phyloP scores from a whole-genome alignment of 306 rosid genomes.

The Ziziphus jujuba region DNA sequence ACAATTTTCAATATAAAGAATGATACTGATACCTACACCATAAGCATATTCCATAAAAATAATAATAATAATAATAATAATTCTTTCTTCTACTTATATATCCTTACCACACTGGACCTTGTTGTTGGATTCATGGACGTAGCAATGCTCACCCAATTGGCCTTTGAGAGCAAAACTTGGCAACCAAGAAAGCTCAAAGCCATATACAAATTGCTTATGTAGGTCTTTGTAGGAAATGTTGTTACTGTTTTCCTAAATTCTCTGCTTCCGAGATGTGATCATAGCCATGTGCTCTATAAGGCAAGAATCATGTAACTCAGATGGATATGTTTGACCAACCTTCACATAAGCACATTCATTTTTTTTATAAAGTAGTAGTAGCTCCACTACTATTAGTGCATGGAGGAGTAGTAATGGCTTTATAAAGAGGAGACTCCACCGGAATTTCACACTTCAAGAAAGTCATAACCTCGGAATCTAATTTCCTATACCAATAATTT shows the following conservation, averaged over 20 bases:
- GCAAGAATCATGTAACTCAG: not conserved
- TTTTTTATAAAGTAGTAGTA: not conserved
- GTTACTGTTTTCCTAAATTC: too few species aligned
- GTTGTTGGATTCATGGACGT: not conserved
- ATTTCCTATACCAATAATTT: not conserved
- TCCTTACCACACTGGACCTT: not conserved
- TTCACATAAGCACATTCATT: too few species aligned
- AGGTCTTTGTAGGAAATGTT: constrained; percentile 3
- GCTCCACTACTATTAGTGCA: not conserved
- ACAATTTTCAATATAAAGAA: too few species aligned
- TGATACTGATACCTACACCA: too few species aligned
- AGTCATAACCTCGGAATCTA: not conserved
- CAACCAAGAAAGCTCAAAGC: constrained; percentile 20
- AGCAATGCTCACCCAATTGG: too few species aligned
- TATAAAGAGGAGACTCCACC: not conserved
- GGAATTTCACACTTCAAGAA: constrained; percentile 2
- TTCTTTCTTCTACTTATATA: too few species aligned
- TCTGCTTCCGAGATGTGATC: too few species aligned
- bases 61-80: too few species aligned
- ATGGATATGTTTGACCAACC: not conserved
- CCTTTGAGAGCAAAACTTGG: too few species aligned
- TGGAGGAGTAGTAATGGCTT: not conserved
- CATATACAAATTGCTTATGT: not conserved
- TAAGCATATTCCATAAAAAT: too few species aligned
- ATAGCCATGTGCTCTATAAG: not conserved